Conservation (phyloP, 208 protist genomes). For the Leishmania arabica region DNA sequence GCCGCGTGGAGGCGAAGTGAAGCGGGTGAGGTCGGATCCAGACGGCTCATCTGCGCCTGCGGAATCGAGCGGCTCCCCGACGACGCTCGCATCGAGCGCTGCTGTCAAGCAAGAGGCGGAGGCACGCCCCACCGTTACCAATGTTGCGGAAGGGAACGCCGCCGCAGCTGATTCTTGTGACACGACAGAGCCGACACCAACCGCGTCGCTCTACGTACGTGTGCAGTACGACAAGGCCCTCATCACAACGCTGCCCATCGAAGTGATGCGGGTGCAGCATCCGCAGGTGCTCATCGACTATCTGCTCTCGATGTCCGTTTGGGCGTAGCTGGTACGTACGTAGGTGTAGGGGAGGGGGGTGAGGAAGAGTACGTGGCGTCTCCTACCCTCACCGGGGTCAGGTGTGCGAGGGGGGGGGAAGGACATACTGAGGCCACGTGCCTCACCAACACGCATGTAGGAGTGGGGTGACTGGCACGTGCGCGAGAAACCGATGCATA, state of each 20-base stretch:
- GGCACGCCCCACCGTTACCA: not conserved
- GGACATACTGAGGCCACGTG: not conserved
- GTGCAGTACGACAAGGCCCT: slow-evolving; percentile 69
- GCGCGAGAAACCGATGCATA: not conserved
- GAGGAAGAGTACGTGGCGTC: not conserved
- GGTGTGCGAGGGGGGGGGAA: not conserved
- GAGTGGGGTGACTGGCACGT: not conserved
- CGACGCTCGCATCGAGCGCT: not conserved
- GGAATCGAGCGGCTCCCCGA: not conserved
- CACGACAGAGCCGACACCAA: not conserved
- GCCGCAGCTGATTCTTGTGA: not conserved
- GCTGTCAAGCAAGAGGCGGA: not conserved
- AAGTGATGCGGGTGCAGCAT: slow-evolving; percentile 72
- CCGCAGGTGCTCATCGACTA: slow-evolving; percentile 85
- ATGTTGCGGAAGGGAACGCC: not conserved
- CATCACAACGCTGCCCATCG: slow-evolving; percentile 65
- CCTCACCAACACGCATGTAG: not conserved
- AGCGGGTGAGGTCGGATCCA: not conserved
- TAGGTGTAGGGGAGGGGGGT: not conserved
- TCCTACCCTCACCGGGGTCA: too few species aligned
- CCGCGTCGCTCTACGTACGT: slow-evolving; percentile 55
- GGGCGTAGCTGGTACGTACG: slow-evolving; percentile 35
- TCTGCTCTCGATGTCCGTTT: slow-evolving; percentile 65
- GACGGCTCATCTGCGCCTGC: not conserved
- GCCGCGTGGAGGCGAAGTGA: not conserved